phyloP scores from a whole-genome alignment of 371 early-diverging fungal species.

The Lichtheimia corymbifera region DNA sequence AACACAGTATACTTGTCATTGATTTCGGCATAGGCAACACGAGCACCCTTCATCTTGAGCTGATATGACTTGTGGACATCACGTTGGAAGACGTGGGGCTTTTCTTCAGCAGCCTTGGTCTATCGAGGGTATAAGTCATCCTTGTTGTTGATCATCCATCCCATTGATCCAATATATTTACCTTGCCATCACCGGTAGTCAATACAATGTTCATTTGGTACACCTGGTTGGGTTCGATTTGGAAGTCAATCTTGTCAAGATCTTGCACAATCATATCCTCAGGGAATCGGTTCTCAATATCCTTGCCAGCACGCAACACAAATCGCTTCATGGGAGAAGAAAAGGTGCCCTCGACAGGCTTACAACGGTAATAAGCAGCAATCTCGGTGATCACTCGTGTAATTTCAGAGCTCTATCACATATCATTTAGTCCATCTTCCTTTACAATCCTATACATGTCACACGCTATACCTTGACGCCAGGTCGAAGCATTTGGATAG shows the following conservation, averaged over 20 bases:
- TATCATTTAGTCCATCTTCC: conserved; percentile 13
- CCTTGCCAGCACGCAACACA: conserved; percentile 80
- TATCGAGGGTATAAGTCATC: not conserved
- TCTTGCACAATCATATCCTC: conserved; percentile 70
- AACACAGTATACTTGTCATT: conserved; percentile 75
- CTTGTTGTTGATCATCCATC: not conserved
- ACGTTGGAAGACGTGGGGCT: conserved; percentile 85
- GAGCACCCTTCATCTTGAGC: conserved; percentile 86
- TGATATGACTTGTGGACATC: conserved; percentile 77
- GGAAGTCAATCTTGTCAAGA: conserved; percentile 54
- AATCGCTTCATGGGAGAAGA: conserved; percentile 84
- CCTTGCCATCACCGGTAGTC: conserved; percentile 79
- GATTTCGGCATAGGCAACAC: conserved; percentile 74
- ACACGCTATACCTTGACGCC: conserved; percentile 55
- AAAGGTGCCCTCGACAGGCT: conserved; percentile 84
- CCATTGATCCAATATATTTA: conserved; percentile 2
- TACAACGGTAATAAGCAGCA: conserved; percentile 81
- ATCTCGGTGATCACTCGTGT: conserved; percentile 77
- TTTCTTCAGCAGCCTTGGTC: conserved; percentile 63
- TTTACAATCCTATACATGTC: too few relatives aligned
- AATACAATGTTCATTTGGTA: conserved; percentile 83
- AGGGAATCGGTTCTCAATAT: conserved; percentile 82
- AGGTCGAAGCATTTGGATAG: conserved; percentile 79
- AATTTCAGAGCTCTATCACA: conserved; percentile 62
- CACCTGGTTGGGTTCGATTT: conserved; percentile 83